phyloP scores from a whole-genome alignment of 1,284 basidiomycete species.

The Kalmanozyma brasiliensis region DNA sequence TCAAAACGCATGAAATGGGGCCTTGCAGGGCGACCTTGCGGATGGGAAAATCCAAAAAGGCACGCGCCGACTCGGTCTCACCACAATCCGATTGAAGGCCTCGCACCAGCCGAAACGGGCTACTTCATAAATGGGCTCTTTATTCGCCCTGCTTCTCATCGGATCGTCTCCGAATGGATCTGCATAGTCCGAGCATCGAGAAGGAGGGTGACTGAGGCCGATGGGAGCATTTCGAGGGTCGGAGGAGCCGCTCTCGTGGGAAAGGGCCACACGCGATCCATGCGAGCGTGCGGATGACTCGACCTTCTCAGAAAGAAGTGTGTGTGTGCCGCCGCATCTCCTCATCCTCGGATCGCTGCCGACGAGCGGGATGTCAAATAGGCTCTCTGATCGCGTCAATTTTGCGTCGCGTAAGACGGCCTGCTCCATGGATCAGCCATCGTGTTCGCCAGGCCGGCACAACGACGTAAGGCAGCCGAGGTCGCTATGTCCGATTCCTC shows the following conservation, averaged over 20 bases:
- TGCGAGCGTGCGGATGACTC: constrained; percentile 8
- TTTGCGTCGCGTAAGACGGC: background rate
- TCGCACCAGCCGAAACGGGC: too few relatives aligned
- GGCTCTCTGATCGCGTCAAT: too few relatives aligned
- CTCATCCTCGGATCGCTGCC: too few relatives aligned
- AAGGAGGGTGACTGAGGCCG: too few relatives aligned
- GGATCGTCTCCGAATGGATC: too few relatives aligned
- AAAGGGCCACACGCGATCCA: too few relatives aligned
- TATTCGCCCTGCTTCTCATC: background rate
- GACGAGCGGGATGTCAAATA: background rate
- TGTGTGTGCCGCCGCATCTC: background rate
- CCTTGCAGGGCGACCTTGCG: background rate
- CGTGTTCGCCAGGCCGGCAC: background rate
- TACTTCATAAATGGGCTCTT: too few relatives aligned
- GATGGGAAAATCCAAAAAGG: background rate
- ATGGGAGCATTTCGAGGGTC: too few relatives aligned
- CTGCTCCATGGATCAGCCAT: constrained; percentile 1
- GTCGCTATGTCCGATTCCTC: constrained; percentile 2
- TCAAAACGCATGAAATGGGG: background rate
- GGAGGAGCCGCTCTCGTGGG: too few relatives aligned
- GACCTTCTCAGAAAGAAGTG: constrained; percentile 15
- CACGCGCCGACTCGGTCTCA: too few relatives aligned
- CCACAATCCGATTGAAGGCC: too few relatives aligned
- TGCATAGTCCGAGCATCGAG: background rate
- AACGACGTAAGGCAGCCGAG: background rate